Evolutionary conservation across 345 rosid genomes (phyloP).

Genomic region (Melastoma malabathricum): DNA sequence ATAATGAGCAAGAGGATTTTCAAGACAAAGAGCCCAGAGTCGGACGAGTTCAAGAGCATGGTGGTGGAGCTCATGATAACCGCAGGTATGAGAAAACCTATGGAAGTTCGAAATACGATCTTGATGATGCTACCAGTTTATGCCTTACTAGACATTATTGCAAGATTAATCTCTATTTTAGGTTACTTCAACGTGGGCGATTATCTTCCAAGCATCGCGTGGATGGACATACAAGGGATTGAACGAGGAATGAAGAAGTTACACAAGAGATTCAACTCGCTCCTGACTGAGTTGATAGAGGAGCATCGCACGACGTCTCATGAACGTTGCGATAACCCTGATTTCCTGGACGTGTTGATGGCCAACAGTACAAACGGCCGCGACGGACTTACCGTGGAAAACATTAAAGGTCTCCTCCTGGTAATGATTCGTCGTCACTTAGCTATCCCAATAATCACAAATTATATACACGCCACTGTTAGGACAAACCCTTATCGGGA

Average conservation of each 20-base stretch:
- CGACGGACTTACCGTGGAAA: slow-evolving; percentile 22
- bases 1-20: slow-evolving; percentile 34
- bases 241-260: slow-evolving; percentile 41
- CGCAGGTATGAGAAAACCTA: slow-evolving; percentile 7
- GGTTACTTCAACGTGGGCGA: slow-evolving; percentile 42
- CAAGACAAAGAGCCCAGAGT: slow-evolving; percentile 25
- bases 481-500: background rate
- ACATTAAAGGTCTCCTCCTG: slow-evolving; percentile 50
- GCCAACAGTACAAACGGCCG: slow-evolving; percentile 8
- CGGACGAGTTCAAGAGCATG: slow-evolving; percentile 46
- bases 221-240: slow-evolving; percentile 61
- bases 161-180: no score
- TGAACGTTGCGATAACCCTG: slow-evolving; percentile 32
- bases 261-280: slow-evolving; percentile 27
- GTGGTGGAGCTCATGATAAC: slow-evolving; percentile 53
- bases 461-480: background rate
- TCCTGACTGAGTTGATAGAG: slow-evolving; percentile 34
- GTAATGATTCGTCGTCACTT: background rate
- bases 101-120: no score
- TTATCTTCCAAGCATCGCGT: slow-evolving; percentile 38
- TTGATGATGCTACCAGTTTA: no score
- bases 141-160: no score
- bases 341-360: slow-evolving; percentile 39
- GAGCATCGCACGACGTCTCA: slow-evolving; percentile 23
- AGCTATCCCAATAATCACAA: background rate